Percentiles rank a stretch among this genome's conserved stretches.
Conservation (phyloP, 768 basidiomycete genomes). For the Phaffia tasmanica region DNA sequence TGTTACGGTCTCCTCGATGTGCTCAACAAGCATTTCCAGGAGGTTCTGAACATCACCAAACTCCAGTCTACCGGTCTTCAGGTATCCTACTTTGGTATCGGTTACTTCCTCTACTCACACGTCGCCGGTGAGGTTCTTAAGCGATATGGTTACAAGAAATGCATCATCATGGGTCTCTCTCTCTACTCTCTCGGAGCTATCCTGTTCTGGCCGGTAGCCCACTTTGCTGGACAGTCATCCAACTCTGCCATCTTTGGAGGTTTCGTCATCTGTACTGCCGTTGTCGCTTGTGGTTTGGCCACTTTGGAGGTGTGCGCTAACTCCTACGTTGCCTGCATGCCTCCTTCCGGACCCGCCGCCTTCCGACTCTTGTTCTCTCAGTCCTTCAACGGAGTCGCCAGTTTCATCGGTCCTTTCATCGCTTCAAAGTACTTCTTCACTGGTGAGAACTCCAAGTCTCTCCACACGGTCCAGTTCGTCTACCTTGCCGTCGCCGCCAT, state of each 20-base stretch:
- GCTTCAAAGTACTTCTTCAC: conserved; percentile 64
- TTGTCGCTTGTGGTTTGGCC: conserved; percentile 45
- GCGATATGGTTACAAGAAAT: conserved; percentile 55
- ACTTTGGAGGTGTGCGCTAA: conserved; percentile 53
- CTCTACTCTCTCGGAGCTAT: conserved; percentile 49
- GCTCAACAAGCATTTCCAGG: conserved; percentile 55
- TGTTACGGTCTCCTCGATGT: conserved; percentile 30
- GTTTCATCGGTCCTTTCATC: conserved; percentile 59
- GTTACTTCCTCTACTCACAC: conserved; percentile 36
- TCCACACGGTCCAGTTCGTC: conserved; percentile 54
- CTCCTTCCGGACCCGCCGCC: conserved; percentile 55
- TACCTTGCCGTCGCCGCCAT: conserved; percentile 42
- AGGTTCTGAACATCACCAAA: conserved; percentile 55
- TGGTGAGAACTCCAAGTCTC: conserved; percentile 50
- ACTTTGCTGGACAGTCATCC: conserved; percentile 36
- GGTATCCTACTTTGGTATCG: conserved; percentile 48
- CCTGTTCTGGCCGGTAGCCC: conserved; percentile 69
- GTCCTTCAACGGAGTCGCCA: conserved; percentile 65
- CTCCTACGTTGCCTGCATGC: conserved; percentile 54
- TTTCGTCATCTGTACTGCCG: conserved; percentile 56
- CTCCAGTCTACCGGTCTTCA: conserved; percentile 64
- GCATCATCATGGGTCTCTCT: conserved; percentile 30
- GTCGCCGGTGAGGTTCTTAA: conserved; percentile 40
- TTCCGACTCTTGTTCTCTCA: conserved; percentile 69
- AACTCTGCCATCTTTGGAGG: conserved; percentile 50